Conservation (phyloP, 192 early-diverging fungal genomes). For the Umbelopsis isabellina region DNA sequence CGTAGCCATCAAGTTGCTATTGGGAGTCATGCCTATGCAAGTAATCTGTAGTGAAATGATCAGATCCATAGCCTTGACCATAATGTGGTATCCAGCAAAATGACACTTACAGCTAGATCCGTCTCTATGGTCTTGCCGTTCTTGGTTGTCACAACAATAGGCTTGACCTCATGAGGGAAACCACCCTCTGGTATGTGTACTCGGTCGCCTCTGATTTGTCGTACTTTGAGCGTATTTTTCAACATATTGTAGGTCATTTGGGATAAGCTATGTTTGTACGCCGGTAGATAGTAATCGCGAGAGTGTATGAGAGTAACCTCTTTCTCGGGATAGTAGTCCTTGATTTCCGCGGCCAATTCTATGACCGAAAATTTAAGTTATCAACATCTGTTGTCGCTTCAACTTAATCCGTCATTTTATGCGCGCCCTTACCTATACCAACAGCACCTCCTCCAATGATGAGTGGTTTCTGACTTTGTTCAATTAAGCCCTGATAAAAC, state of each 20-base stretch:
- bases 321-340: slow-evolving; percentile 58
- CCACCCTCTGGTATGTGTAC: slow-evolving; percentile 68
- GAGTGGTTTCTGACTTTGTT: slow-evolving; percentile 57
- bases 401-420: background rate
- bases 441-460: slow-evolving; percentile 79
- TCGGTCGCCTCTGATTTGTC: slow-evolving; percentile 43
- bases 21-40: slow-evolving; percentile 74
- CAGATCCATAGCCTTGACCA: background rate
- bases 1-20: slow-evolving; percentile 61
- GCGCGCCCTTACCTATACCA: slow-evolving; percentile 49
- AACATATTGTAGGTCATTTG: slow-evolving; percentile 58
- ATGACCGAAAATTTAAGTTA: background rate
- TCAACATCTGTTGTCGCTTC: too few relatives aligned
- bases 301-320: slow-evolving; percentile 70
- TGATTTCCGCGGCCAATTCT: slow-evolving; percentile 80
- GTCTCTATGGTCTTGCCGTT: slow-evolving; percentile 45
- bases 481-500: slow-evolving; percentile 59
- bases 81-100: background rate
- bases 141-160: slow-evolving; percentile 46
- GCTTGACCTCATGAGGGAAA: slow-evolving; percentile 52
- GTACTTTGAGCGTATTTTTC: slow-evolving; percentile 44
- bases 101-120: slow-evolving; percentile 47
- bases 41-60: slow-evolving; percentile 59
- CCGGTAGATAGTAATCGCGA: slow-evolving; percentile 56
- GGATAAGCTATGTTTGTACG: slow-evolving; percentile 60